Evolutionary conservation across 768 basidiomycete genomes (phyloP).

Genomic region (Xerocomus spinulosus): DNA sequence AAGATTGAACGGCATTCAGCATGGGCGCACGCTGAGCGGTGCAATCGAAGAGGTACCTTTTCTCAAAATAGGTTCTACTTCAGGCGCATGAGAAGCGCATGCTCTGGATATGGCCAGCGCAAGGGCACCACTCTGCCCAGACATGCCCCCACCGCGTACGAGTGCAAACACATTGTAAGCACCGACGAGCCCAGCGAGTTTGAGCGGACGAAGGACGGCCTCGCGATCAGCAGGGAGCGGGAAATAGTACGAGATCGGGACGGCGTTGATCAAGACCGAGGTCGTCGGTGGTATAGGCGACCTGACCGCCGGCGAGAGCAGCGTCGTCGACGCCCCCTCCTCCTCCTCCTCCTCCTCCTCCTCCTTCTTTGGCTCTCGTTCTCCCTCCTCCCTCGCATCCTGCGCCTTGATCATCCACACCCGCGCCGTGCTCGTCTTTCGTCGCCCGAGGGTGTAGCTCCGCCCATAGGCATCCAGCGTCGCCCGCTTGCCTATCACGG

Average conservation of each 20-base stretch:
- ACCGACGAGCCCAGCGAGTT: slow-evolving; percentile 76
- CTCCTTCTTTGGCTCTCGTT: slow-evolving; percentile 34
- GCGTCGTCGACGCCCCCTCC: slow-evolving; percentile 5
- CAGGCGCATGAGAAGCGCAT: slow-evolving; percentile 65
- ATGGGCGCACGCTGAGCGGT: too few species aligned
- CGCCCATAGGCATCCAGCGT: slow-evolving; percentile 73
- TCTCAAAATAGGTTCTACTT: slow-evolving; percentile 58
- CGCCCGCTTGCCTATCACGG: slow-evolving; percentile 49
- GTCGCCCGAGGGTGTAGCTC: slow-evolving; percentile 78
- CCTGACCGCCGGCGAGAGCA: slow-evolving; percentile 17
- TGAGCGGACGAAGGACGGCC: slow-evolving; percentile 75
- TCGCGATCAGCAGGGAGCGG: slow-evolving; percentile 71
- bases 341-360: slow-evolving; percentile 3
- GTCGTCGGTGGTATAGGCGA: slow-evolving; percentile 43
- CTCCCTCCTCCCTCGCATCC: slow-evolving; percentile 35
- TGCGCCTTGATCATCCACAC: slow-evolving; percentile 85
- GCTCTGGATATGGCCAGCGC: slow-evolving; percentile 74
- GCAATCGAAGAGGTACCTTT: slow-evolving; percentile 52
- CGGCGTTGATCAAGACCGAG: slow-evolving; percentile 80
- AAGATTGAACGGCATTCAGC: slow-evolving; percentile 1
- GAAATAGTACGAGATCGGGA: slow-evolving; percentile 79
- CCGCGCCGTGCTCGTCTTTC: slow-evolving; percentile 86
- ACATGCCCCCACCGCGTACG: slow-evolving; percentile 82
- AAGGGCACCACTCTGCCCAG: slow-evolving; percentile 88
- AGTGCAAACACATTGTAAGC: slow-evolving; percentile 77